Conservation (phyloP, 2,329 filamentous ascomycete genomes). For the Colletotrichum orchidophilum region DNA sequence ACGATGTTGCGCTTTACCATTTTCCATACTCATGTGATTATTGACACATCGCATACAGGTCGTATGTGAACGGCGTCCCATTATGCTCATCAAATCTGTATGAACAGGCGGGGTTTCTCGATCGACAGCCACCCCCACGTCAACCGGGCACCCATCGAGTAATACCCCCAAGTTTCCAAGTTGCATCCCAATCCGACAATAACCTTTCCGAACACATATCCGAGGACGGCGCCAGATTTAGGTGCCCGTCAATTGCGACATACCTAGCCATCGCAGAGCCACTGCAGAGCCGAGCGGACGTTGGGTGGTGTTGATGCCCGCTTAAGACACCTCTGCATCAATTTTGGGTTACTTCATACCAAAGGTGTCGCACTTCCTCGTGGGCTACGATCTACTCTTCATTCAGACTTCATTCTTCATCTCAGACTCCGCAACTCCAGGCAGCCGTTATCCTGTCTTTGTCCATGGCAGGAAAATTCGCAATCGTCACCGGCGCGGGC, state of each 20-base stretch:
- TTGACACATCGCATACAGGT: background rate
- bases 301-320: background rate
- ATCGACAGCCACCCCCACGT: background rate
- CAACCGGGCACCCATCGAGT: too few relatives aligned
- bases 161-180: background rate
- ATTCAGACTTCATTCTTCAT: background rate
- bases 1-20: background rate
- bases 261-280: background rate
- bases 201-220: background rate
- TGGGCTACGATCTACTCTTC: background rate
- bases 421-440: background rate
- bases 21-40: background rate
- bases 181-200: background rate
- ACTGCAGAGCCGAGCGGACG: background rate
- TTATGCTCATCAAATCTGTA: background rate
- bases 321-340: background rate
- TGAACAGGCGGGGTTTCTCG: background rate
- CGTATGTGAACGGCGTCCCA: background rate
- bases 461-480: conserved; percentile 41
- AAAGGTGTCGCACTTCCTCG: background rate
- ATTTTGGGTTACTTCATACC: background rate
- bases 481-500: conserved; percentile 35
- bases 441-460: conserved; percentile 23
- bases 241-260: background rate
- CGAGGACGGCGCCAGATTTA: background rate